Evolutionary conservation across 208 protist genomes (phyloP).

Genomic region (Acanthamoeba quina): DNA sequence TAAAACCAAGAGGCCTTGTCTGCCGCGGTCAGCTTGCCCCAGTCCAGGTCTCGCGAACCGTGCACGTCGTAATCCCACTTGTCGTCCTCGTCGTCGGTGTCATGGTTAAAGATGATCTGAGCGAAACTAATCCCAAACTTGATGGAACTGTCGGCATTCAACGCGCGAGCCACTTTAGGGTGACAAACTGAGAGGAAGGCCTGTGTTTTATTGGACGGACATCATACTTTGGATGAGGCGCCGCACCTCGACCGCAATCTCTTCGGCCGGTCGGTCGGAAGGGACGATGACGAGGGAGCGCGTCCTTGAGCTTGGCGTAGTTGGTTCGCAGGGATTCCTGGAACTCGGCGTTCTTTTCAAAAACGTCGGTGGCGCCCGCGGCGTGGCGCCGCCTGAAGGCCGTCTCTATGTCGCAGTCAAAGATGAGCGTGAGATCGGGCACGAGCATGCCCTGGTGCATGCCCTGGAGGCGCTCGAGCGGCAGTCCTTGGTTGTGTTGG

Average conservation of each 20-base stretch:
- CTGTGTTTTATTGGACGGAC: no score
- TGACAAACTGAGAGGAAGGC: no score
- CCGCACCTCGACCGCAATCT: constrained; percentile 13
- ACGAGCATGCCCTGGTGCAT: constrained; percentile 39
- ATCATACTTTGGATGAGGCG: constrained; percentile 10
- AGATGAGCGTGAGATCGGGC: constrained; percentile 64
- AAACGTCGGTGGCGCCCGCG: constrained; percentile 44
- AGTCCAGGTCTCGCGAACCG: no score
- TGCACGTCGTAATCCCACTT: no score
- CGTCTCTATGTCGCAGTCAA: background rate
- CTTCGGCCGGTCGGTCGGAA: background rate
- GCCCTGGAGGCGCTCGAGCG: constrained; percentile 19
- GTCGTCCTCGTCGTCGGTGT: no score
- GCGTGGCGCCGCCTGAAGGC: constrained; percentile 26
- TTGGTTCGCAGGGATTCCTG: background rate
- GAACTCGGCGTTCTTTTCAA: constrained; percentile 46
- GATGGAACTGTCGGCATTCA: no score
- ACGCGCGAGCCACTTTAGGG: no score
- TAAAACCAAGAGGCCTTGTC: no score
- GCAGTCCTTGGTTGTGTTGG: constrained; percentile 42
- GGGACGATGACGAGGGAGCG: background rate
- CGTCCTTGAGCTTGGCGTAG: constrained; percentile 32
- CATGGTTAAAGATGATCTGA: no score
- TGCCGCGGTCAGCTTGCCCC: no score
- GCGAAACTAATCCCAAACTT: no score